Evolutionary conservation across 371 early-diverging fungal genomes (phyloP), one percentile per base, ranked within the genome.

Genomic region (Apophysomyces trapeziformis): DNA sequence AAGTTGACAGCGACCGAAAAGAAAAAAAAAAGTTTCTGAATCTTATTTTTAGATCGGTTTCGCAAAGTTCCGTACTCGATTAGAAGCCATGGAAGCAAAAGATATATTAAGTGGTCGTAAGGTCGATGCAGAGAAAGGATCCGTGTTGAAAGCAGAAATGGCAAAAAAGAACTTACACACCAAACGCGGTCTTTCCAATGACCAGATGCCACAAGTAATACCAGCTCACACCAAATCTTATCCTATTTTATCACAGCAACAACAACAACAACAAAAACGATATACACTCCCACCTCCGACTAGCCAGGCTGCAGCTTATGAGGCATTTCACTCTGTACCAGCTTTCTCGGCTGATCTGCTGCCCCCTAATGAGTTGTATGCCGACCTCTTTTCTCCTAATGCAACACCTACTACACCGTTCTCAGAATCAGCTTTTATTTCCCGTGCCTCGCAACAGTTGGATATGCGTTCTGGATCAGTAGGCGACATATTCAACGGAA

Each of bases 101-200:
- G 90, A 93, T 65, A 79, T 92, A 36, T 81, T 97, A 38, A 94
- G 85, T 39, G 96, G 96, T 1, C 87, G 95, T 50, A 88, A 87
- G 66, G 89, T 95, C 13, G 96, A 96, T 68, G 87, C 89, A 14
- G 95, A 96, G 65, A 84, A 84, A 35, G 91, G 91, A 13, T 89
- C 87, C 26, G 74, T 92, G 21, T 86, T 97, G 60, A 95, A 95
- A 78, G 95, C 95, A 7, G 95, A 96, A 74, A 89, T 95, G 89
- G 95, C 95, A 35, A 95, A 94, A 73, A 96, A 95, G 80, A 94
- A 95, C 73, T 79, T 95, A 56, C 91, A 91, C 73, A 90, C 88
- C 37, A 90, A 88, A 64, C 80, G 88, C 14, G 69, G 69, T 8
- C 37, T 73, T 47, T 63, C 63, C 38, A 63, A 57, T n/a, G 63